Conservation (phyloP, 2,329 filamentous ascomycete genomes). For the Furcasterigmium furcatum region DNA sequence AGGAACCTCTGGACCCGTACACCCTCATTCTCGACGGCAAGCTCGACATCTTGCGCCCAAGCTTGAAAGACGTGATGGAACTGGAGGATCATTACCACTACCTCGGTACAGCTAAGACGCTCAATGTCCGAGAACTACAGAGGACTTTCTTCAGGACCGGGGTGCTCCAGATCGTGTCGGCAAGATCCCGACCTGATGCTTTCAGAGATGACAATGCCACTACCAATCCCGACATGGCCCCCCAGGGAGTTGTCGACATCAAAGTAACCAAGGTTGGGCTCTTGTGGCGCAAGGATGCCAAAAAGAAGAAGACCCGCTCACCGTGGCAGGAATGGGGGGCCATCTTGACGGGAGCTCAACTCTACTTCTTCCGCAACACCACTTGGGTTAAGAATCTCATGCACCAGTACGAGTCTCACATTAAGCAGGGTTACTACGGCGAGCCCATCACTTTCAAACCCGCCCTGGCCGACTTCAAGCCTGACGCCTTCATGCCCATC, state of each 20-base stretch:
- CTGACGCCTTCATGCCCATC: constrained; percentile 89
- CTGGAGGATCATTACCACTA: constrained; percentile 92
- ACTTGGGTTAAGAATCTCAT: constrained; percentile 90
- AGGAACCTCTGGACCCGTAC: constrained; percentile 93
- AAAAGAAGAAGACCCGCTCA: constrained; percentile 90
- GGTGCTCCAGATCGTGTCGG: constrained; percentile 91
- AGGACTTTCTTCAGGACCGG: constrained; percentile 89
- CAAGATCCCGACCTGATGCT: constrained; percentile 87
- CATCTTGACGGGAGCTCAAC: constrained; percentile 90
- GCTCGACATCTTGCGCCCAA: constrained; percentile 77
- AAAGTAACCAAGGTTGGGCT: constrained; percentile 95
- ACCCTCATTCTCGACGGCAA: constrained; percentile 89
- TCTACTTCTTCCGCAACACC: constrained; percentile 95
- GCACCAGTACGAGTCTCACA: constrained; percentile 79
- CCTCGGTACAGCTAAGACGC: constrained; percentile 67
- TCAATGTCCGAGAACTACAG: constrained; percentile 80
- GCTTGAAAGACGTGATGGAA: constrained; percentile 86
- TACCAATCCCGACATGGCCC: constrained; percentile 79
- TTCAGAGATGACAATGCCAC: constrained; percentile 88
- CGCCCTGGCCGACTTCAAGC: constrained; percentile 86
- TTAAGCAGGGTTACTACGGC: constrained; percentile 72
- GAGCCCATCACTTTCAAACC: constrained; percentile 86
- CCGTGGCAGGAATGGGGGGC: constrained; percentile 99
- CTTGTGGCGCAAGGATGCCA: constrained; percentile 89
- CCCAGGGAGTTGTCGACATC: constrained; percentile 93